Evolutionary conservation across 2,329 filamentous ascomycete genomes (phyloP), one percentile per base, ranked within the genome.

Genomic region (Clarireedia monteithiana): DNA sequence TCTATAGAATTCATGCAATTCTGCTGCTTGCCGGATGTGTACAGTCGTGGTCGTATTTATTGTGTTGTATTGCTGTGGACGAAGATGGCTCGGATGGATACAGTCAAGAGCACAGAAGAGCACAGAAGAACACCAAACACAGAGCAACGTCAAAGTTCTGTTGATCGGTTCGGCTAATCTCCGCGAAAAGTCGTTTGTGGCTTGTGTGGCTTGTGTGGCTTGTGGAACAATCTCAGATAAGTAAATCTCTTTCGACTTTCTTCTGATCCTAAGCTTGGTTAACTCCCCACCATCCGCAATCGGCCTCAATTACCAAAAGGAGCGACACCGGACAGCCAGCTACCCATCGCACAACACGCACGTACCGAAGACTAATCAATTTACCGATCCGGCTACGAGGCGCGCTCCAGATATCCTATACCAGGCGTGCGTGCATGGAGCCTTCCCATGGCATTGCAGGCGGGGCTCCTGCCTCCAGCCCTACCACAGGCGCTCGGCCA

Each of bases 381-480:
- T 50, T 39, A n/a, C 27, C 47, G 36, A 38, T 27, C 36, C 17
- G 45, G 34, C 42, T 23, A 62, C 49, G 42, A 51, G 53, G 23
- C 50, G 45, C 49, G 49, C 36, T 56, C 55, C 55, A 55, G 50
- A 44, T 27, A 52, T 58, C 58, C 52, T 46, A 51, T 56, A 58
- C 54, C 54, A 23, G 47, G 55, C 48, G 56, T 59, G 55, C 48
- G 56, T 59, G 59, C 60, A 67, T 66, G 64, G 64, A 67, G 57
- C n/a, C 53, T 50, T 53, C 66, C 64, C 55, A 61, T 50, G 48
- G 50, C 54, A 55, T 55, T 36, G 15, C 30, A 20, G 54, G 54
- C 34, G 59, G 57, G 61, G 65, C 63, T 57, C 61, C 61, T 56
- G 64, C 63, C 34, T 57, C 62, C n/a, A 67, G 65, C 52, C 65